Base-by-base conservation (phyloP, 805 yeast species). In the Candida oleophila region DNA sequence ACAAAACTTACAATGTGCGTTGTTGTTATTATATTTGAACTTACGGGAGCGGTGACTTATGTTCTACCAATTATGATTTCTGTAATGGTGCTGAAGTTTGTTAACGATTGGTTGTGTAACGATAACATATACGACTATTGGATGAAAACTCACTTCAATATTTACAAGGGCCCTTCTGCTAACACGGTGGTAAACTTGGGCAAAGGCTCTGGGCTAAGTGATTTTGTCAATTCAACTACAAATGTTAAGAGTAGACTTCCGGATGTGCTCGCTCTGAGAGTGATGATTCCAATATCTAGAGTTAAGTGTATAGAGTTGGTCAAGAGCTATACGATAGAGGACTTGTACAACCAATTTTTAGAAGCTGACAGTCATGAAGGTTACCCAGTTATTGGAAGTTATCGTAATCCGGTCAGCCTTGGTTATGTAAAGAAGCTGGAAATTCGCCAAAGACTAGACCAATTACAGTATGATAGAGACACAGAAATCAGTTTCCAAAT, bases 21-120 rank as follows among this genome's bases (percentile, higher is more conserved):
- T 5, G 96, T 88, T 15, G 91, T 89, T 4, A 80, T 89, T 21
- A 73, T 88, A 51, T 86, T 87, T 62, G 96, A 89, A 62, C 68
- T 89, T 35, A 87, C 96, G 0, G 96, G 96, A 21, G 96, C 96
- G 0, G 73, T 89, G 42, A 78, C 87, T 0, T 89, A 89, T 57
- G 89, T 88, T 2, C 69, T 89, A 38, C 96, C 96, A 0, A 85
- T 89, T 25, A 89, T 89, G 96, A 69, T 82, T 12, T 85, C 91
- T 1, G 96, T 88, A 2, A 78, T 89, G 72, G 74, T 83, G 7
- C 80, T 91, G 41, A 83, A 87, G 55, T 77, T 87, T 65, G 75
- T 82, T n/a, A 84, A 81, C 52, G 94, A 89, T 57, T 70, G 79
- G 44, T 63, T 85, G 38, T 68, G 77, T 18, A 74, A 73, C 43